Evolutionary conservation across 2,329 filamentous ascomycete species (phyloP), one percentile per base, ranked within the genome.

Genomic region (Alternaria dauci): DNA sequence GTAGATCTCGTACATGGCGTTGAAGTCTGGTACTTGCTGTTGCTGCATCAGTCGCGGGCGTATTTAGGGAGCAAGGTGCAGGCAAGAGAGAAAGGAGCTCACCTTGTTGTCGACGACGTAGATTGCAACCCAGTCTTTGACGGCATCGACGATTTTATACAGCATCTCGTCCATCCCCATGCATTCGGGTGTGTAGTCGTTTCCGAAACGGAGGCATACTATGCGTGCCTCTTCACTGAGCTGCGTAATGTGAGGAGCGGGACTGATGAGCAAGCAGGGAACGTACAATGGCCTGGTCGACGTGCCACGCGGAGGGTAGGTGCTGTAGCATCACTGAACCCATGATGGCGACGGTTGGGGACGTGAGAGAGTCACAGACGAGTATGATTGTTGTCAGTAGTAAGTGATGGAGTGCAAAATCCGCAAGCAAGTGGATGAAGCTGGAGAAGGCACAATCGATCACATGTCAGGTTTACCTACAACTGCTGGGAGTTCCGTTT

Each of bases 261-360:
- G 1, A 34, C 8, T 5, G 20, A n/a, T 26, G 30, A 32, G 16
- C 39, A 18, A 42, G 4, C 26, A 38, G 18, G 43, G 9, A 30
- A 55, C 59, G 51, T 58, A 71, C 65, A 75, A 97, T 97, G 71
- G 93, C 93, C 82, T 97, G 93, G 84, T 97, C 94, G 75, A 98
- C 94, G 80, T 98, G 94, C 94, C 94, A 98, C 79, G 91, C 94
- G 28, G 91, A 92, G 68, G 87, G 86, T 44, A 98, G 87, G 80
- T 97, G 93, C 44, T 94, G 93, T 47, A 97, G 88, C 52, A 96
- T 91, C 64, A 96, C 90, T 71, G 93, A 96, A 71, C 92, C 92
- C 87, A 88, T 88, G 23, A 16, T 68, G 44, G 2, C 4, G 9
- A 8, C 2, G 9, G 1, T 51, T 7, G 30, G 20, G 12, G 20